phyloP scores from a whole-genome alignment of 306 rosid genomes.

The Dryas alaskensis region DNA sequence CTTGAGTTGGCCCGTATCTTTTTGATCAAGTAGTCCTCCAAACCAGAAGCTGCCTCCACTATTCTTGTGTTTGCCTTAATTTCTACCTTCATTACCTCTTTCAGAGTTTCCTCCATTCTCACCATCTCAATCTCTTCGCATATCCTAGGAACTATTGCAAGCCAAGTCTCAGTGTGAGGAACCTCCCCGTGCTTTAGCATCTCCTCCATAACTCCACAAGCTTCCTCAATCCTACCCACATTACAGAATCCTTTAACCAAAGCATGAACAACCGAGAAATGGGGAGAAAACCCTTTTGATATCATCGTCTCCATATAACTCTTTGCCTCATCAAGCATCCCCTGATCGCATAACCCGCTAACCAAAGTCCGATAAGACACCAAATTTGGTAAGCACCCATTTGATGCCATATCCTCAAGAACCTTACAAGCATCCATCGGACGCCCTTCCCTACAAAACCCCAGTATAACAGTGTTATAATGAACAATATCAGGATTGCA shows the following conservation, averaged over 20 bases:
- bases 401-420: constrained; percentile 62
- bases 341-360: constrained; percentile 58
- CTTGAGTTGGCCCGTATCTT: constrained; percentile 41
- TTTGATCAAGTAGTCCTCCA: constrained; percentile 62
- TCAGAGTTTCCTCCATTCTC: constrained; percentile 34
- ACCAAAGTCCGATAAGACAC: constrained; percentile 73
- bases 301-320: constrained; percentile 54
- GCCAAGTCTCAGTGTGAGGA: constrained; percentile 72
- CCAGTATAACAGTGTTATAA: constrained; percentile 66
- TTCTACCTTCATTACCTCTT: constrained; percentile 50
- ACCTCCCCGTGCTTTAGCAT: constrained; percentile 56
- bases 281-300: constrained; percentile 61
- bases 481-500: constrained; percentile 89
- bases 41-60: constrained; percentile 59
- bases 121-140: constrained; percentile 55
- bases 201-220: constrained; percentile 50
- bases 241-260: constrained; percentile 60
- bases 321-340: constrained; percentile 67
- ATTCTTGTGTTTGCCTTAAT: constrained; percentile 50
- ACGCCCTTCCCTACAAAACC: constrained; percentile 81
- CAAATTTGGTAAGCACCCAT: constrained; percentile 73
- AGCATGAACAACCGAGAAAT: constrained; percentile 61
- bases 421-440: constrained; percentile 75
- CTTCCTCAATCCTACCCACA: constrained; percentile 75
- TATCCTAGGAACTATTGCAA: constrained; percentile 44